phyloP scores from a whole-genome alignment of 2,329 filamentous ascomycete species.

The Neonectria magnoliae region DNA sequence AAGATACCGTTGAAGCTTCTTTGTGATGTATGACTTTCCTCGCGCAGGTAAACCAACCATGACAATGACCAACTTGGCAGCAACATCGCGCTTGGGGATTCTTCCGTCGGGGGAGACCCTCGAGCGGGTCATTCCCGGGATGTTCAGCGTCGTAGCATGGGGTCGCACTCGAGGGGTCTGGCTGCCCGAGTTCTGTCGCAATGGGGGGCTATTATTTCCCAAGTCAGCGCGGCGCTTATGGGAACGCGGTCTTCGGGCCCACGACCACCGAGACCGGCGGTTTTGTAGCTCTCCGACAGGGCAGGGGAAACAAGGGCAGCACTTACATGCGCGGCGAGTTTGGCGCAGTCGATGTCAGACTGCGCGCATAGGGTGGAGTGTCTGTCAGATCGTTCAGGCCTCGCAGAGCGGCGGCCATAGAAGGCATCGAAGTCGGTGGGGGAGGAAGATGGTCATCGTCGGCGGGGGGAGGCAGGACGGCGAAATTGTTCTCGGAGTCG shows the following conservation, averaged over 20 bases:
- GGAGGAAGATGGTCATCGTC: conserved; percentile 46
- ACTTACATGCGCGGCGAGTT: conserved; percentile 68
- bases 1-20: conserved; percentile 94
- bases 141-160: conserved; percentile 94
- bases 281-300: conserved; percentile 33
- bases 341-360: conserved; percentile 67
- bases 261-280: conserved; percentile 37
- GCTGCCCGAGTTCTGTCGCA: conserved; percentile 77
- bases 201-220: conserved; percentile 63
- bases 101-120: conserved; percentile 95
- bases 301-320: conserved; percentile 24
- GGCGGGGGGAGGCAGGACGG: conserved; percentile 48
- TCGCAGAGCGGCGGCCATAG: conserved; percentile 54
- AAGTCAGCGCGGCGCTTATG: conserved; percentile 33
- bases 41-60: conserved; percentile 97
- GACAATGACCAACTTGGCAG: conserved; percentile 94
- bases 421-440: conserved; percentile 44
- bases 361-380: conserved; percentile 66
- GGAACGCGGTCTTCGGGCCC: conserved; percentile 29
- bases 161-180: conserved; percentile 81
- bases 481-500: conserved; percentile 47
- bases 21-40: conserved; percentile 98
- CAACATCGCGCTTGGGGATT: conserved; percentile 93
- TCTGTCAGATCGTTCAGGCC: conserved; percentile 59
- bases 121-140: conserved; percentile 94